phyloP scores from a whole-genome alignment of 2,329 filamentous ascomycete species.

The Trichoderma brevicompactum region DNA sequence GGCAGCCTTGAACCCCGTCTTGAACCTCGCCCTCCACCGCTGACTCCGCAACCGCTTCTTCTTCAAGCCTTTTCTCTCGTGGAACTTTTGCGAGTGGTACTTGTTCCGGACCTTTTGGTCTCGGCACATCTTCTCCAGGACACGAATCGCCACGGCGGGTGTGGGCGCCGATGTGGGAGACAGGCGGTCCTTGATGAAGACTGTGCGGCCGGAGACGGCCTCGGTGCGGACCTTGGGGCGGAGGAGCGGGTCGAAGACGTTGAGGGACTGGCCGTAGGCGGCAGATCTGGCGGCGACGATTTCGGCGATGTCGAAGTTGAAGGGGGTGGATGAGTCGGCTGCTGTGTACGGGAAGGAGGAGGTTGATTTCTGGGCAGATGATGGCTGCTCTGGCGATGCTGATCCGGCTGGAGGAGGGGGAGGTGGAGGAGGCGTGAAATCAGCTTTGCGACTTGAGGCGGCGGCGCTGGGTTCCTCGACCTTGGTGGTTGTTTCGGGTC shows the following conservation, averaged over 20 bases:
- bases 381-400: constrained; percentile 11
- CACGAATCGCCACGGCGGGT: constrained; percentile 49
- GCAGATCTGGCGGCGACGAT: constrained; percentile 43
- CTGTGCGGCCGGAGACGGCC: constrained; percentile 45
- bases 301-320: constrained; percentile 42
- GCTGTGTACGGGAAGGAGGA: constrained; percentile 37
- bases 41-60: constrained; percentile 73
- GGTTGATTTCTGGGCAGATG: neutral
- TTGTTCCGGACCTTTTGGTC: constrained; percentile 64
- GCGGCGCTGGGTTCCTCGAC: constrained; percentile 20
- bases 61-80: constrained; percentile 77
- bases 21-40: constrained; percentile 72
- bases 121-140: constrained; percentile 46
- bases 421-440: constrained; percentile 33
- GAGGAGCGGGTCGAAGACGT: constrained; percentile 35
- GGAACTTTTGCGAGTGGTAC: constrained; percentile 64
- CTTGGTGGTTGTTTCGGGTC: constrained; percentile 23
- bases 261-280: constrained; percentile 33
- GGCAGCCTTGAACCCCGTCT: constrained; percentile 67
- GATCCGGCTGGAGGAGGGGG: constrained; percentile 26
- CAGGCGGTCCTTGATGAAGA: constrained; percentile 44
- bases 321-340: constrained; percentile 32
- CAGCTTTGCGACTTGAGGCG: constrained; percentile 30
- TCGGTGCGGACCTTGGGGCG: constrained; percentile 40
- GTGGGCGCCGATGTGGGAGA: constrained; percentile 44